Evolutionary conservation across 805 yeast genomes (phyloP).

Genomic region (Candida anglica): DNA sequence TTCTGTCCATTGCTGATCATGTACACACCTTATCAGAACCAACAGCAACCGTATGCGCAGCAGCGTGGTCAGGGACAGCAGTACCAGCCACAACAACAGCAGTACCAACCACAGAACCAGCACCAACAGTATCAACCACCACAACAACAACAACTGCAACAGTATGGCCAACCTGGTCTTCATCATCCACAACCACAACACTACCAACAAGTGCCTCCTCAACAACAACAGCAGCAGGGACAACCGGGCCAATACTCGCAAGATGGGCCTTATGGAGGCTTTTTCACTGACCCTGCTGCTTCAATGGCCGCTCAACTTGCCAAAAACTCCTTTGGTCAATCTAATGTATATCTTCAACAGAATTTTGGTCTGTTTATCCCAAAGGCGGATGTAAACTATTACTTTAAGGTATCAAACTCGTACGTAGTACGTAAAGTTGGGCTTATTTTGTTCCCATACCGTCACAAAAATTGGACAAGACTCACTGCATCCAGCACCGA

Average conservation of each 20-base stretch:
- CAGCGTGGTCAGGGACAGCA: constrained; percentile 7
- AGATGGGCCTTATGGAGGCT: constrained; percentile 21
- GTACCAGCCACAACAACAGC: constrained; percentile 12
- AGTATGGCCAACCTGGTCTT: constrained; percentile 32
- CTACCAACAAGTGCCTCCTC: constrained; percentile 12
- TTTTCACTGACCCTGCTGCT: constrained; percentile 76
- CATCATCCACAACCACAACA: constrained; percentile 43
- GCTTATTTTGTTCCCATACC: constrained; percentile 80
- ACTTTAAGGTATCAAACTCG: constrained; percentile 86
- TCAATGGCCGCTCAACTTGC: constrained; percentile 87
- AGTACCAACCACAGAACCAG: no score
- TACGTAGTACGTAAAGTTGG: constrained; percentile 75
- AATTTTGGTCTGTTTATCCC: constrained; percentile 55
- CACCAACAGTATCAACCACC: no score
- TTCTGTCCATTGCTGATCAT: neutral
- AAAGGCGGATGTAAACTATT: constrained; percentile 64
- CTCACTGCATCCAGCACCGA: constrained; percentile 19
- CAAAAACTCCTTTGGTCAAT: constrained; percentile 75
- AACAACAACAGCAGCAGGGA: constrained; percentile 15
- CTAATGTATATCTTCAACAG: constrained; percentile 74
- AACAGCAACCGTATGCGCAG: neutral
- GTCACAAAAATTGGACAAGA: constrained; percentile 80
- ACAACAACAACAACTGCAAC: constrained; percentile 15
- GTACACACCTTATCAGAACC: constrained; percentile 5
- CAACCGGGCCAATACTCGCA: constrained; percentile 21